Evolutionary conservation across 2,329 filamentous ascomycete genomes (phyloP).

Genomic region (Diplodia mutila): DNA sequence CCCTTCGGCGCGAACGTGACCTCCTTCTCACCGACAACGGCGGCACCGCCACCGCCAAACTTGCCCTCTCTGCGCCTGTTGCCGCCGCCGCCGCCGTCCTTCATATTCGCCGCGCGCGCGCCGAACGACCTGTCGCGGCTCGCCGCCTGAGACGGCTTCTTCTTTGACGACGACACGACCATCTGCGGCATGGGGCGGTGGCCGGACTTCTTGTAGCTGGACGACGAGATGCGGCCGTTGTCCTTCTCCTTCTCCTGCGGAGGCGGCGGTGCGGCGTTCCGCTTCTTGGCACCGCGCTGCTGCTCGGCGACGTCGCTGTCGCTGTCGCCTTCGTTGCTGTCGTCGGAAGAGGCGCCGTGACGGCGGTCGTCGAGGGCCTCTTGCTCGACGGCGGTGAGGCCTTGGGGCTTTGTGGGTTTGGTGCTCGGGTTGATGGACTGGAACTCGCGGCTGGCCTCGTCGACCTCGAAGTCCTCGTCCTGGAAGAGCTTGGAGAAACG

Average conservation of each 20-base stretch:
- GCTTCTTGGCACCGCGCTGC: slow-evolving; percentile 28
- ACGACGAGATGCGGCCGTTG: slow-evolving; percentile 65
- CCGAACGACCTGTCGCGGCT: slow-evolving; percentile 62
- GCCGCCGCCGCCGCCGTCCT: slow-evolving; percentile 28
- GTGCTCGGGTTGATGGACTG: slow-evolving; percentile 87
- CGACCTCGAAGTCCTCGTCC: slow-evolving; percentile 88
- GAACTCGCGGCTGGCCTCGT: slow-evolving; percentile 88
- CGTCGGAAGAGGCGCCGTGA: slow-evolving; percentile 38
- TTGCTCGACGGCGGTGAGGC: slow-evolving; percentile 63
- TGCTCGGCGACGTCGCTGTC: slow-evolving; percentile 39
- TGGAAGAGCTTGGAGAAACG: slow-evolving; percentile 91
- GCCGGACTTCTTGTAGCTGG: slow-evolving; percentile 64
- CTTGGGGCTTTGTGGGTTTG: slow-evolving; percentile 47
- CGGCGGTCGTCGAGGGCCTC: slow-evolving; percentile 55
- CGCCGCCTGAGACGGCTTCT: slow-evolving; percentile 41
- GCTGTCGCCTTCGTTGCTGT: slow-evolving; percentile 37
- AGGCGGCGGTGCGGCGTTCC: slow-evolving; percentile 28
- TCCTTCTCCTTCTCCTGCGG: slow-evolving; percentile 39
- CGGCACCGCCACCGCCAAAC: slow-evolving; percentile 31
- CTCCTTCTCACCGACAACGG: slow-evolving; percentile 59
- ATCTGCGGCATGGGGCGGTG: slow-evolving; percentile 56
- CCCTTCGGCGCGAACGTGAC: slow-evolving; percentile 72
- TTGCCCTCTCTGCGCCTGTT: slow-evolving; percentile 27
- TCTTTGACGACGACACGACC: slow-evolving; percentile 58
- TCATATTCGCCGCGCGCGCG: slow-evolving; percentile 52